A percentile compares a stretch with the other conserved stretches of the same genome.
phyloP scores from a whole-genome alignment of 768 basidiomycete genomes.

The Amyloporia xantha region DNA sequence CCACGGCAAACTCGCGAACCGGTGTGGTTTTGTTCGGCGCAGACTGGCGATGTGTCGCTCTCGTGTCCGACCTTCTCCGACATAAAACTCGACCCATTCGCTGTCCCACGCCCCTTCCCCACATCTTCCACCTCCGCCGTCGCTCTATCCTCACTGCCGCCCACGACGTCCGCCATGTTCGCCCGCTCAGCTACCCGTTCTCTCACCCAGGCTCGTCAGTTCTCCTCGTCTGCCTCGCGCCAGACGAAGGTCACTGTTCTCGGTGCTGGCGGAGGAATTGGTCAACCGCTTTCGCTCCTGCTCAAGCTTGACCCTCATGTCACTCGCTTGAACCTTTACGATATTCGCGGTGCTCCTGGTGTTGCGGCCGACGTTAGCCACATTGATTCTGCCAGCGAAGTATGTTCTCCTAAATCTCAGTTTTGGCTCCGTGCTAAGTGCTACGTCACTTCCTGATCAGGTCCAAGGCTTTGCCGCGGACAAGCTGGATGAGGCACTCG shows the following conservation, averaged over 20 bases:
- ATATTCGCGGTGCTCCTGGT: constrained; percentile 93
- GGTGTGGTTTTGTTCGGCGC: neutral
- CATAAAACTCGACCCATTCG: constrained; percentile 10
- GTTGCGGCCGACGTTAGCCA: constrained; percentile 97
- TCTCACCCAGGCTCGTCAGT: constrained; percentile 50
- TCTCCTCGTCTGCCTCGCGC: constrained; percentile 68
- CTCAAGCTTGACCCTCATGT: constrained; percentile 92
- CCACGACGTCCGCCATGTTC: constrained; percentile 43
- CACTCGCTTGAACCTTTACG: constrained; percentile 80
- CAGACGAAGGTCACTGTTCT: constrained; percentile 91
- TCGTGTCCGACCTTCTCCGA: constrained; percentile 15
- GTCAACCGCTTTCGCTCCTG: constrained; percentile 91
- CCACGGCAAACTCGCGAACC: neutral
- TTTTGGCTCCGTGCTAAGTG: neutral
- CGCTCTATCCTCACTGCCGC: constrained; percentile 5
- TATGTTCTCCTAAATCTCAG: constrained; percentile 26
- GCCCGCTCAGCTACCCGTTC: constrained; percentile 56
- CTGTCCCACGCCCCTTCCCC: constrained; percentile 8
- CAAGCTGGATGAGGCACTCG: constrained; percentile 84
- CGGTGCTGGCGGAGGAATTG: constrained; percentile 98
- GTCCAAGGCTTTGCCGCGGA: constrained; percentile 78
- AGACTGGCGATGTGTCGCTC: neutral
- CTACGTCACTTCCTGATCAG: constrained; percentile 33
- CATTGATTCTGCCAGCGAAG: constrained; percentile 81
- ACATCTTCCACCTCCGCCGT: constrained; percentile 4